These are phyloP conservation scores for Chrysoporthe puriensis DNA, from an alignment of 2,329 filamentous ascomycete genomes.

Conservation along the genomic window DNA sequence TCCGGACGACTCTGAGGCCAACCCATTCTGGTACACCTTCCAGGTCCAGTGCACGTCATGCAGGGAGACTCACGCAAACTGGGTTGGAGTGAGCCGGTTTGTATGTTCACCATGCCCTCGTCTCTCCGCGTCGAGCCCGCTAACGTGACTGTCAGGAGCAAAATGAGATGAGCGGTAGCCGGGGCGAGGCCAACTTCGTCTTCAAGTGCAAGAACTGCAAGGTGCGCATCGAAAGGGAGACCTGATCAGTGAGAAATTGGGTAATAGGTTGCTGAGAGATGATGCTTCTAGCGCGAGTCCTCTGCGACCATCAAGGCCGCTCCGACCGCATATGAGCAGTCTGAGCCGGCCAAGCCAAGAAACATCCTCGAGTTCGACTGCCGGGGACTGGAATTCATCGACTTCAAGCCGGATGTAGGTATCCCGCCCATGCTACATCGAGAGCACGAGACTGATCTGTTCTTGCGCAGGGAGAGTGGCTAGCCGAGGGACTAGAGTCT, in stretches of 20 bases:
- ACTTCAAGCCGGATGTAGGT: slow-evolving; percentile 84
- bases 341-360: slow-evolving; percentile 72
- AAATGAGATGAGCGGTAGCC: slow-evolving; percentile 89
- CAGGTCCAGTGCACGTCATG: slow-evolving; percentile 98
- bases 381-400: slow-evolving; percentile 86
- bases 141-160: slow-evolving; percentile 62
- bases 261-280: slow-evolving; percentile 5
- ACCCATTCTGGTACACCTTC: slow-evolving; percentile 96
- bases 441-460: slow-evolving; percentile 24
- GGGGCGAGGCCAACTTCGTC: slow-evolving; percentile 98
- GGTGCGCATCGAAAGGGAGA: slow-evolving; percentile 51
- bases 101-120: slow-evolving; percentile 56
- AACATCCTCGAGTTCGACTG: slow-evolving; percentile 93
- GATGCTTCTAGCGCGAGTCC: slow-evolving; percentile 68
- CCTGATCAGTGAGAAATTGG: not conserved
- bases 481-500: slow-evolving; percentile 80
- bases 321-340: slow-evolving; percentile 71
- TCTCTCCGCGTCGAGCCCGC: not conserved
- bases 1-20: slow-evolving; percentile 78
- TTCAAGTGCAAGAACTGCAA: slow-evolving; percentile 99
- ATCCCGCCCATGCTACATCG: not conserved
- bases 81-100: slow-evolving; percentile 84
- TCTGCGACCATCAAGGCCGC: slow-evolving; percentile 81
- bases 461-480: slow-evolving; percentile 75
- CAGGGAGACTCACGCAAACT: slow-evolving; percentile 85